Evolutionary conservation across 345 rosid species (phyloP).

Genomic region (Odontarrhena argentea): DNA sequence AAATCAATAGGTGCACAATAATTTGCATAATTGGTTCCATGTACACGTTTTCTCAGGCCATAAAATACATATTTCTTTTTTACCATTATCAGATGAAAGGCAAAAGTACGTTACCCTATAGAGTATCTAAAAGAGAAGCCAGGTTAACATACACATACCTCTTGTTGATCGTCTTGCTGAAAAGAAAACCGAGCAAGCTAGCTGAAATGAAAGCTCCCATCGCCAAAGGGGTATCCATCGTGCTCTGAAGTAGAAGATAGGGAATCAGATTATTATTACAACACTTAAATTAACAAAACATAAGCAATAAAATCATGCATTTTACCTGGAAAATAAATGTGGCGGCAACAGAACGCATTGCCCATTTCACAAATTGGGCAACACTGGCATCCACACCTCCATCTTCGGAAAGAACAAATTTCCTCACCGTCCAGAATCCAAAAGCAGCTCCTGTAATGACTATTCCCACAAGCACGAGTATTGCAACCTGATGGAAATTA

Average conservation of each 20-base stretch:
- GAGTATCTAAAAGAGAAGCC: not conserved
- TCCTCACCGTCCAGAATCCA: slow-evolving; percentile 93
- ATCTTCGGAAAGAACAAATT: slow-evolving; percentile 72
- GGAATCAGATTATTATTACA: not conserved
- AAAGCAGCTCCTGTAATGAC: slow-evolving; percentile 88
- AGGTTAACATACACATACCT: not conserved
- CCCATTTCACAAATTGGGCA: slow-evolving; percentile 94
- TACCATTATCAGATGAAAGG: not conserved
- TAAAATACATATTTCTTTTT: not conserved
- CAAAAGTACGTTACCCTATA: not conserved
- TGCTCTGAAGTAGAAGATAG: slow-evolving; percentile 56
- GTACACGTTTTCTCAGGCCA: not conserved
- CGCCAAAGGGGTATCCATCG: slow-evolving; percentile 63
- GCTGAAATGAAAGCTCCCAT: slow-evolving; percentile 50
- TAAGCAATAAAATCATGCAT: not conserved
- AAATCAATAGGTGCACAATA: not conserved
- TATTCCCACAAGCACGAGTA: slow-evolving; percentile 67
- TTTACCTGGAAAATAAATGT: slow-evolving; percentile 73
- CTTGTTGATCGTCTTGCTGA: slow-evolving; percentile 20
- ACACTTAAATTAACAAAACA: not conserved
- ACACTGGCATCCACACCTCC: slow-evolving; percentile 79
- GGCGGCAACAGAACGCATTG: slow-evolving; percentile 74
- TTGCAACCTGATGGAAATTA: slow-evolving; percentile 55
- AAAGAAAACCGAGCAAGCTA: slow-evolving; percentile 46
- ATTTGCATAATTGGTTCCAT: not conserved